Percentiles rank a stretch among this genome's conserved stretches.
Conservation (phyloP, 1,139 yeast genomes). For the Kurtzmaniella quercitrusa region DNA sequence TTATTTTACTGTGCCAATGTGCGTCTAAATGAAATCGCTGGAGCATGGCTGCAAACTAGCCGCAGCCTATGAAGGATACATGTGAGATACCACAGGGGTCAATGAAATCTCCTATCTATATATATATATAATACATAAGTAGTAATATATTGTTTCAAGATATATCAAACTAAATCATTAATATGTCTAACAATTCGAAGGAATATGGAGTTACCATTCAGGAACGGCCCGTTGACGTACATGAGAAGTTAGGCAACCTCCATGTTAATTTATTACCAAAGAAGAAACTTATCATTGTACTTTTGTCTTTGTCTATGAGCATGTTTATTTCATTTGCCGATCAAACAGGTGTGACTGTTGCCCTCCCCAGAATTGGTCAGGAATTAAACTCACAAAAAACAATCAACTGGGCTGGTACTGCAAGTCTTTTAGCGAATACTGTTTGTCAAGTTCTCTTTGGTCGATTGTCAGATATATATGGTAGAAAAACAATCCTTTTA, state of each 20-base stretch:
- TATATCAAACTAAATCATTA: too few species aligned
- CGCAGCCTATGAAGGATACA: not conserved
- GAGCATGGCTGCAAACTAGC: not conserved
- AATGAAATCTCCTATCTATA: not conserved
- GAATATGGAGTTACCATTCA: not conserved
- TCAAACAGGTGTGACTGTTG: slow-evolving; percentile 41
- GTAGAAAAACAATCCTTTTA: slow-evolving; percentile 36
- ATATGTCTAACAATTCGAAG: too few species aligned
- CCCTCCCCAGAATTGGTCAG: slow-evolving; percentile 30
- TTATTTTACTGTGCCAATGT: not conserved
- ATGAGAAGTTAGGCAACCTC: slow-evolving; percentile 33
- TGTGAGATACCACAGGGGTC: not conserved
- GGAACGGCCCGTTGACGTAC: slow-evolving; percentile 12
- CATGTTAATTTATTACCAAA: slow-evolving; percentile 32
- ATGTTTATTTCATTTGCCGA: slow-evolving; percentile 31
- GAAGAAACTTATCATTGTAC: slow-evolving; percentile 24
- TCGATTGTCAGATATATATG: slow-evolving; percentile 41
- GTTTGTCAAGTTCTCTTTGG: slow-evolving; percentile 45
- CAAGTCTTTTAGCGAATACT: slow-evolving; percentile 41
- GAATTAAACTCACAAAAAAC: slow-evolving; percentile 33
- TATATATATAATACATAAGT: not conserved
- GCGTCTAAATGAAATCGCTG: not conserved
- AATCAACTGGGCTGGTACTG: slow-evolving; percentile 52
- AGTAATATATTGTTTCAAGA: too few species aligned
- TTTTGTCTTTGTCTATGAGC: slow-evolving; percentile 24